Evolutionary conservation across 345 rosid species (phyloP).

Genomic region (Rubroshorea leprosula): DNA sequence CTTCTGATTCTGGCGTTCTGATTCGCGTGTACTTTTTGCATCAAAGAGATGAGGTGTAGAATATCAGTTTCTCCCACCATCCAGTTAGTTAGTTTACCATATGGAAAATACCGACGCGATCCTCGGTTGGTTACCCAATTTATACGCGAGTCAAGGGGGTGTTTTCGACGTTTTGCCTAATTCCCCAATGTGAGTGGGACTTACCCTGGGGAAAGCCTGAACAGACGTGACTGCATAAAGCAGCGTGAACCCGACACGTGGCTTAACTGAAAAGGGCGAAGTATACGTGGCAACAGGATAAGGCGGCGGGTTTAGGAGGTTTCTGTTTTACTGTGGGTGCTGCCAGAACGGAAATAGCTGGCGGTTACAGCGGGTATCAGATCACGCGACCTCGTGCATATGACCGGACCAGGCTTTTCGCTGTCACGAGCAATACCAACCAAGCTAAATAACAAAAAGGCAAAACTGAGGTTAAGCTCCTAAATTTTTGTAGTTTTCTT

Average conservation of each 20-base stretch:
- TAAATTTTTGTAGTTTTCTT: too few species aligned
- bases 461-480: too few species aligned
- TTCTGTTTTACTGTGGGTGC: slow-evolving; percentile 23
- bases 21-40: slow-evolving; percentile 10
- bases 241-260: slow-evolving; percentile 39
- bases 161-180: slow-evolving; percentile 7
- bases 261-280: slow-evolving; percentile 9
- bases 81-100: slow-evolving; percentile 27
- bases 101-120: slow-evolving; percentile 15
- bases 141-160: slow-evolving; percentile 14
- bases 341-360: slow-evolving; percentile 32
- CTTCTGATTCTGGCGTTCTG: slow-evolving; percentile 9
- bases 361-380: slow-evolving; percentile 24
- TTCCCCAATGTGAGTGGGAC: not conserved
- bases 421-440: slow-evolving; percentile 11
- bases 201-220: slow-evolving; percentile 3
- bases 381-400: slow-evolving; percentile 32
- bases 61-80: slow-evolving; percentile 27
- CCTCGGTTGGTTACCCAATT: not conserved
- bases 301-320: slow-evolving; percentile 19
- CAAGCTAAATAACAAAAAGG: not conserved
- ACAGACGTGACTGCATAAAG: slow-evolving; percentile 14
- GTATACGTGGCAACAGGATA: slow-evolving; percentile 34
- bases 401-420: slow-evolving; percentile 18
- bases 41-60: slow-evolving; percentile 22